Percentiles rank a stretch among this genome's conserved stretches.
These are phyloP conservation scores for Mrakia blollopis DNA, from an alignment of 768 basidiomycete species.

Conservation along the genomic window DNA sequence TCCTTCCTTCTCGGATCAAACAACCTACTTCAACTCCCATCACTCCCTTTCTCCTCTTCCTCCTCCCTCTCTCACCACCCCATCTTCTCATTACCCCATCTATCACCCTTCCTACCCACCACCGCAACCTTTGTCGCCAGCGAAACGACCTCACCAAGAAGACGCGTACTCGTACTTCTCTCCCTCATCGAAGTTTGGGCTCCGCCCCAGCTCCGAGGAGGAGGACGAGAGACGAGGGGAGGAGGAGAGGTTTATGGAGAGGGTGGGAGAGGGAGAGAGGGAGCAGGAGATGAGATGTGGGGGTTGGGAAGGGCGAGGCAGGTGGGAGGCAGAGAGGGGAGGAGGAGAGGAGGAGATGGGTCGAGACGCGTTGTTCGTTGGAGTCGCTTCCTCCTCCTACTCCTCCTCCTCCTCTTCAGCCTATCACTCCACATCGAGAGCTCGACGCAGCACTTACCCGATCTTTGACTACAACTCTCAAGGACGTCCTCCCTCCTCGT, in stretches of 20 bases:
- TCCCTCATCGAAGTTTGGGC: background rate
- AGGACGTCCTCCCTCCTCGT: background rate
- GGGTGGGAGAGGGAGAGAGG: background rate
- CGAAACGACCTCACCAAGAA: no score
- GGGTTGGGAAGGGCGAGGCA: background rate
- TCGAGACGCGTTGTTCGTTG: background rate
- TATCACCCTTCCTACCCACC: no score
- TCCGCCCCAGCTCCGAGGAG: fast-evolving
- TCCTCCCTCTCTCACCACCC: background rate
- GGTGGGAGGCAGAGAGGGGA: background rate
- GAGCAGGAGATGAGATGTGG: background rate
- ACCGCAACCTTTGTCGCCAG: no score
- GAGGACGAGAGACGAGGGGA: background rate
- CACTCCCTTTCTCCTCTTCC: background rate
- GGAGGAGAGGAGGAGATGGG: background rate
- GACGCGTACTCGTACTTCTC: background rate
- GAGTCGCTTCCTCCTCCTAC: no score
- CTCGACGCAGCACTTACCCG: background rate
- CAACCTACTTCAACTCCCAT: background rate
- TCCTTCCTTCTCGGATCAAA: background rate
- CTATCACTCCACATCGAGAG: background rate
- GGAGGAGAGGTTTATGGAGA: background rate
- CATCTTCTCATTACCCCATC: background rate
- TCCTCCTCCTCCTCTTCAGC: background rate
- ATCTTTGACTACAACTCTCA: background rate